phyloP scores from a whole-genome alignment of 148 eudicot genomes.

The Diospyros kaki region DNA sequence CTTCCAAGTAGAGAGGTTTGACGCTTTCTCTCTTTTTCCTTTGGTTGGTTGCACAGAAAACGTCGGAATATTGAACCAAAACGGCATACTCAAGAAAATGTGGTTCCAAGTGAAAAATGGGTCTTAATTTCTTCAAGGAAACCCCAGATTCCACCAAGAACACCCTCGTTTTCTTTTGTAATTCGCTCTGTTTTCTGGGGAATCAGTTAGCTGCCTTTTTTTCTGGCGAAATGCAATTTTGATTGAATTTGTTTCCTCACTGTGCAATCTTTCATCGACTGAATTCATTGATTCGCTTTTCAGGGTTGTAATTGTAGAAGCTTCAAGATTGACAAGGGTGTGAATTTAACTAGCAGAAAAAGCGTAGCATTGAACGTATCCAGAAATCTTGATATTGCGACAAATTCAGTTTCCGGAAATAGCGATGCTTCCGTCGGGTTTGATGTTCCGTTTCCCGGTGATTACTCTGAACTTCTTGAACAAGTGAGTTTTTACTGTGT shows the following conservation, averaged over 20 bases:
- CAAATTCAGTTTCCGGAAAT: slow-evolving; percentile 25
- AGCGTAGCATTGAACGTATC: slow-evolving; percentile 5
- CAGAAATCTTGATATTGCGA: slow-evolving; percentile 24
- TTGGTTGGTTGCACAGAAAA: background rate
- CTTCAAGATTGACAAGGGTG: slow-evolving; percentile 16
- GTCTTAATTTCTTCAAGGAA: background rate
- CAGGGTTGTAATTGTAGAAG: slow-evolving; percentile 19
- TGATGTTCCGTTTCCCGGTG: slow-evolving; percentile 55
- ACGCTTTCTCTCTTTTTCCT: background rate
- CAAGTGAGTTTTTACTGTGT: slow-evolving; percentile 34
- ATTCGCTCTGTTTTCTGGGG: background rate
- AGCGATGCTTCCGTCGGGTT: slow-evolving; percentile 33
- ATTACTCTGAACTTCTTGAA: slow-evolving; percentile 52
- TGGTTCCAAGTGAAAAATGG: too few relatives aligned
- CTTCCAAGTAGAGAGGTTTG: slow-evolving; percentile 21
- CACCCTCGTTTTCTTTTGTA: background rate
- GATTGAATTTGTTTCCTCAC: background rate
- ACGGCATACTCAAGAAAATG: too few relatives aligned
- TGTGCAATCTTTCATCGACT: background rate
- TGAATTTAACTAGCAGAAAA: slow-evolving; percentile 6
- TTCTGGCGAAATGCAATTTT: background rate
- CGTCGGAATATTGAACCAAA: background rate
- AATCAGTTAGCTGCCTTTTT: background rate
- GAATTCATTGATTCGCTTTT: background rate
- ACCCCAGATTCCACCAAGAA: background rate